Evolutionary conservation across 352 stramenopile species (phyloP).

Genomic region (Phytopythium delawarense): DNA sequence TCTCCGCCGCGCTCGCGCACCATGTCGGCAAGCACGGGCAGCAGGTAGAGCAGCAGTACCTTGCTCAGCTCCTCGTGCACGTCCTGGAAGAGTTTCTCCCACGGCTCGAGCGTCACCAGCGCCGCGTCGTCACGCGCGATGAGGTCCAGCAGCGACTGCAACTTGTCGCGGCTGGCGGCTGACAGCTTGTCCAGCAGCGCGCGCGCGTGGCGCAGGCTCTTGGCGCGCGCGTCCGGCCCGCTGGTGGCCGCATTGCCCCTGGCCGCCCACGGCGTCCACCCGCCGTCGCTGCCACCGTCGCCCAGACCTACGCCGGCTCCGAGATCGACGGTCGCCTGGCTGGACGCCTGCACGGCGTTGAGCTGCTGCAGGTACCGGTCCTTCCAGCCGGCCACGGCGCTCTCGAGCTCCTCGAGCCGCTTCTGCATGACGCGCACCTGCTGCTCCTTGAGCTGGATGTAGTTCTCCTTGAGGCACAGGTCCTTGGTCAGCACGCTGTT

Average conservation of each 20-base stretch:
- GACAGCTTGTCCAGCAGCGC: constrained; percentile 50
- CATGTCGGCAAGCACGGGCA: constrained; percentile 41
- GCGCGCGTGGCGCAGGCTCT: constrained; percentile 28
- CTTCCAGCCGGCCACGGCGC: constrained; percentile 54
- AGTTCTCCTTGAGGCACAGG: constrained; percentile 68
- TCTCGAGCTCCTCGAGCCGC: constrained; percentile 59
- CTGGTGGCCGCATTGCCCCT: constrained; percentile 12
- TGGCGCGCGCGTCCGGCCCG: constrained; percentile 8
- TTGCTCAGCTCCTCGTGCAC: constrained; percentile 51
- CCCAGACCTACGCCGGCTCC: not conserved
- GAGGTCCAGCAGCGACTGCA: constrained; percentile 37
- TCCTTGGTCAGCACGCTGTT: constrained; percentile 60
- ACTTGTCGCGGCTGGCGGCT: constrained; percentile 35
- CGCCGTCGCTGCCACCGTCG: constrained; percentile 8
- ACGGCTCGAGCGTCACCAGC: constrained; percentile 6
- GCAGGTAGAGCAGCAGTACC: constrained; percentile 49
- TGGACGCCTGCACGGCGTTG: constrained; percentile 16
- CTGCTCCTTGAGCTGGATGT: constrained; percentile 70
- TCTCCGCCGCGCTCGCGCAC: constrained; percentile 11
- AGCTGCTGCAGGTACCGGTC: constrained; percentile 58
- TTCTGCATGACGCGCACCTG: constrained; percentile 72
- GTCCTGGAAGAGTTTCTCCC: constrained; percentile 43
- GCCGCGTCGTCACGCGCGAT: constrained; percentile 17
- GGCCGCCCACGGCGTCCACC: constrained; percentile 34
- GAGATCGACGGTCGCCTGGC: constrained; percentile 9